Percentiles rank a stretch among this genome's conserved stretches.
phyloP scores from a whole-genome alignment of 148 eudicot species.

The Fagopyrum homotropicum region DNA sequence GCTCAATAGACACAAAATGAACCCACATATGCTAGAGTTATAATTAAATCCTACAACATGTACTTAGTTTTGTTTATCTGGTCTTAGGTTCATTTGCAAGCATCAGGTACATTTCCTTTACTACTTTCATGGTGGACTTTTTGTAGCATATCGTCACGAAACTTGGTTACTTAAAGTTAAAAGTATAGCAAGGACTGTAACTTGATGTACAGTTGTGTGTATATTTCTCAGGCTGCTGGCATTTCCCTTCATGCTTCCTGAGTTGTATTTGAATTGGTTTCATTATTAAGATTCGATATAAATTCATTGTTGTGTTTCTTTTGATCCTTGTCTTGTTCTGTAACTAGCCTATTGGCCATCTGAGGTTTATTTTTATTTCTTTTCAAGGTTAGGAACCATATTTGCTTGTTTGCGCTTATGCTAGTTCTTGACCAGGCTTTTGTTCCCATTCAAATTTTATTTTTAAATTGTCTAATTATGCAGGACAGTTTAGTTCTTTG shows the following conservation, averaged over 20 bases:
- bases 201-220: not conserved
- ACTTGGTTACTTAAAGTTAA: not conserved
- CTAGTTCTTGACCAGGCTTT: not conserved
- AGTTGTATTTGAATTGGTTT: not conserved
- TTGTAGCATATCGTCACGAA: conserved; percentile 2
- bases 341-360: not conserved
- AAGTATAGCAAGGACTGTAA: not conserved
- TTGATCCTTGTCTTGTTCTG: conserved; percentile 6
- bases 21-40: not conserved
- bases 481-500: conserved; percentile 53
- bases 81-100: not conserved
- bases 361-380: conserved; percentile 7
- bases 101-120: not conserved
- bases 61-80: not conserved
- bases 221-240: not conserved
- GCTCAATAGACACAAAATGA: not conserved
- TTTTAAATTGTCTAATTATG: conserved; percentile 2
- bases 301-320: not conserved
- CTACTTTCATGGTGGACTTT: not conserved
- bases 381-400: not conserved
- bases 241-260: not conserved
- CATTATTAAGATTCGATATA: not conserved
- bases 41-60: not conserved
- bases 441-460: not conserved
- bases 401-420: not conserved